phyloP scores from a whole-genome alignment of 352 stramenopile species.

The Halophytophthora batemanensis region DNA sequence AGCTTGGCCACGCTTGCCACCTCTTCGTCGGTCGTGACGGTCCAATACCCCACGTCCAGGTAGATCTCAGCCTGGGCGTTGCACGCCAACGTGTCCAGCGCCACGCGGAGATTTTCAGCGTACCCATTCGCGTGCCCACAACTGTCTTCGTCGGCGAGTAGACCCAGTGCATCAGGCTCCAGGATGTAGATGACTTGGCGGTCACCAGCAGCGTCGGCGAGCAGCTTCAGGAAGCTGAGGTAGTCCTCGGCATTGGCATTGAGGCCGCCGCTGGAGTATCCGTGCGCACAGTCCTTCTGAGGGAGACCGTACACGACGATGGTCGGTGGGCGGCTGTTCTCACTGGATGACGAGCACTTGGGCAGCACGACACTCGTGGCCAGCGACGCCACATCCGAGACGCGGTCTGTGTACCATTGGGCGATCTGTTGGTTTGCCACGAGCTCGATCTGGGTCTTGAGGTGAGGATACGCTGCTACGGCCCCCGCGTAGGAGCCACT shows the following conservation, averaged over 20 bases:
- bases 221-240: constrained; percentile 34
- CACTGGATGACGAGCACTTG: constrained; percentile 7
- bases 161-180: constrained; percentile 50
- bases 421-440: constrained; percentile 34
- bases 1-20: constrained; percentile 27
- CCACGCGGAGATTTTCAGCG: constrained; percentile 37
- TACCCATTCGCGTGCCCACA: constrained; percentile 45
- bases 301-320: constrained; percentile 62
- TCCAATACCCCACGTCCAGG: constrained; percentile 61
- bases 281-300: constrained; percentile 51
- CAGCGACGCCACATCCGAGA: constrained; percentile 16
- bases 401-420: constrained; percentile 54
- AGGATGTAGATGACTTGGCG: constrained; percentile 56
- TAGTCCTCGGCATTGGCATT: constrained; percentile 37
- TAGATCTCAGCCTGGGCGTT: constrained; percentile 61
- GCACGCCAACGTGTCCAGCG: constrained; percentile 40
- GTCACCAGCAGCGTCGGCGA: constrained; percentile 25
- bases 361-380: constrained; percentile 23
- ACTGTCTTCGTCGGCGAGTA: constrained; percentile 32
- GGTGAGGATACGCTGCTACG: constrained; percentile 24
- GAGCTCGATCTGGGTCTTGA: constrained; percentile 34
- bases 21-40: constrained; percentile 24
- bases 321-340: constrained; percentile 18
- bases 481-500: constrained; percentile 27
- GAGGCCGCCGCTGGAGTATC: constrained; percentile 34